A percentile compares a stretch with the other conserved stretches of the same genome.
These are phyloP conservation scores for Citrus glauca DNA, from an alignment of 345 rosid species.

Conservation along the genomic window DNA sequence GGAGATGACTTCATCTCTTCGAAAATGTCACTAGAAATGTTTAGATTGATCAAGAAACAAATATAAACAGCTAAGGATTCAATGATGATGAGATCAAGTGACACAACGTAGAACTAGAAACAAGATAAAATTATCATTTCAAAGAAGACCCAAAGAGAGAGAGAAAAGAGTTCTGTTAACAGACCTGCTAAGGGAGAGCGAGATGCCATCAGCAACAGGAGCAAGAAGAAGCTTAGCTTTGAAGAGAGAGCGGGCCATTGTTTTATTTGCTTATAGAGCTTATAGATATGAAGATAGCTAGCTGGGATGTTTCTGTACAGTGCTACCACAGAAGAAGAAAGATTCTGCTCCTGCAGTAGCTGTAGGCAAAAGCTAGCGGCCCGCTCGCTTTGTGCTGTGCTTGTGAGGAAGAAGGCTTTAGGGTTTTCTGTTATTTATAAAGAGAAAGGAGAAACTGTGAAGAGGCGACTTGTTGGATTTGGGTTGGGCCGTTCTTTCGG, in stretches of 20 bases:
- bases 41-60: too few relatives aligned
- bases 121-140: neutral
- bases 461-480: neutral
- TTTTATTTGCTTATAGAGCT: neutral
- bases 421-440: neutral
- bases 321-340: constrained; percentile 19
- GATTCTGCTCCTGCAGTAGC: constrained; percentile 13
- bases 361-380: neutral
- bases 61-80: too few relatives aligned
- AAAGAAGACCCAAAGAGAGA: neutral
- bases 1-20: too few relatives aligned
- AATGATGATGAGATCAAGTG: too few relatives aligned
- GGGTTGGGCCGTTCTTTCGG: neutral
- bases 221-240: constrained; percentile 23
- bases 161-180: neutral
- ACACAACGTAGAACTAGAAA: neutral
- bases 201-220: constrained; percentile 20
- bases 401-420: neutral
- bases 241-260: constrained; percentile 37
- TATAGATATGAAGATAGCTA: neutral
- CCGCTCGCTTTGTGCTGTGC: neutral
- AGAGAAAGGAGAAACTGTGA: too few relatives aligned
- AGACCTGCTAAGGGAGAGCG: constrained; percentile 27
- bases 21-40: too few relatives aligned
- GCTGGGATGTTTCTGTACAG: neutral